A percentile compares a stretch with the other conserved stretches of the same genome.
These are phyloP conservation scores for Crotalaria pallida DNA, from an alignment of 306 rosid species.

Conservation along the genomic window DNA sequence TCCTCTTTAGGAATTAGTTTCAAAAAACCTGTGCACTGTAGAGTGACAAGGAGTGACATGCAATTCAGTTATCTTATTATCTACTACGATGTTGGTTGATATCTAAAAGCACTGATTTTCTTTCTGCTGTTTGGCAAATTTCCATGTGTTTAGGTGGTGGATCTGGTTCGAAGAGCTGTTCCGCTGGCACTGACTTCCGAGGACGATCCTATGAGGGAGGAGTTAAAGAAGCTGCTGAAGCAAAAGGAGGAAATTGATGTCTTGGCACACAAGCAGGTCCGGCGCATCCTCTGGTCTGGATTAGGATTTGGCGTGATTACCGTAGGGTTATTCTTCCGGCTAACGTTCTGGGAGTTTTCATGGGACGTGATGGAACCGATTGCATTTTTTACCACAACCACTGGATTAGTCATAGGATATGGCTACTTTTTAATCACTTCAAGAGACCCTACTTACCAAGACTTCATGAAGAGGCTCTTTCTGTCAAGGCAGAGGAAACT, in stretches of 20 bases:
- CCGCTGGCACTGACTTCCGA: slow-evolving; percentile 69
- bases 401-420: slow-evolving; percentile 76
- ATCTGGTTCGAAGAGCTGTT: slow-evolving; percentile 69
- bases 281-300: slow-evolving; percentile 77
- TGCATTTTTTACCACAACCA: slow-evolving; percentile 71
- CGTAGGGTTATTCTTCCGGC: slow-evolving; percentile 76
- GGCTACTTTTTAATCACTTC: slow-evolving; percentile 84
- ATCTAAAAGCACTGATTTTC: slow-evolving; percentile 13
- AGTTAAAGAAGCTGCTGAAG: slow-evolving; percentile 58
- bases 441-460: slow-evolving; percentile 92
- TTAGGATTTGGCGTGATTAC: slow-evolving; percentile 40
- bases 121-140: slow-evolving; percentile 14
- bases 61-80: slow-evolving; percentile 6
- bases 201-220: slow-evolving; percentile 60
- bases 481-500: slow-evolving; percentile 76
- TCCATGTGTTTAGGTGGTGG: slow-evolving; percentile 57
- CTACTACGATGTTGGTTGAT: background rate
- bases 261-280: slow-evolving; percentile 76
- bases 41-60: background rate
- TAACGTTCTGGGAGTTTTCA: slow-evolving; percentile 97
- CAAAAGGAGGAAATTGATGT: slow-evolving; percentile 78
- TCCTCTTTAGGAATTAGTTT: background rate
- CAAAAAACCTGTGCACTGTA: background rate
- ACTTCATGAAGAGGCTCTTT: slow-evolving; percentile 82
- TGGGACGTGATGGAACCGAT: slow-evolving; percentile 99